These are phyloP conservation scores for Elsinoe arachidis DNA, from an alignment of 2,329 filamentous ascomycete species.

Conservation along the genomic window DNA sequence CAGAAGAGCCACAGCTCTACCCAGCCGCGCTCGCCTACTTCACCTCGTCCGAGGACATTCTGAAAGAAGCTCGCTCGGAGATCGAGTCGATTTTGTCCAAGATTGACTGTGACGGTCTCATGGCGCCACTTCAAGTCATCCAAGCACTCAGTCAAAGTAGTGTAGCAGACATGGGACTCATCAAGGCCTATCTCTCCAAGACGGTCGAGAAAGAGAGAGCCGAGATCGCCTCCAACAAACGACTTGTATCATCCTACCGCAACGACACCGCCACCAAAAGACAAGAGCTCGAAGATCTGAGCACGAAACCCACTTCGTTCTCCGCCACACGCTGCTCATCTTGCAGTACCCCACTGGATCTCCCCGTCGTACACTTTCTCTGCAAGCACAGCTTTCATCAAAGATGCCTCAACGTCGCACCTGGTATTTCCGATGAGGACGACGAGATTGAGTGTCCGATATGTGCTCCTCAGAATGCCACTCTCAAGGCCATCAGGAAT, in stretches of 20 bases:
- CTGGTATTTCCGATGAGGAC: slow-evolving; percentile 41
- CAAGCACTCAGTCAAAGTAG: slow-evolving; percentile 73
- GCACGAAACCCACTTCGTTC: slow-evolving; percentile 76
- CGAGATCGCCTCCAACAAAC: slow-evolving; percentile 73
- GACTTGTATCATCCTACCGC: slow-evolving; percentile 74
- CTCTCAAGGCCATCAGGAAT: slow-evolving; percentile 75
- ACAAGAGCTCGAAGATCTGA: slow-evolving; percentile 67
- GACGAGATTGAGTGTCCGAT: slow-evolving; percentile 72
- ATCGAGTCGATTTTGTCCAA: slow-evolving; percentile 69
- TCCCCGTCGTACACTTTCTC: slow-evolving; percentile 89
- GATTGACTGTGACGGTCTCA: slow-evolving; percentile 82
- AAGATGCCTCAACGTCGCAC: slow-evolving; percentile 61
- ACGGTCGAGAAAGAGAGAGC: slow-evolving; percentile 83
- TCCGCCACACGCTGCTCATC: slow-evolving; percentile 80
- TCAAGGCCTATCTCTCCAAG: slow-evolving; percentile 82
- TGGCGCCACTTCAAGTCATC: slow-evolving; percentile 94
- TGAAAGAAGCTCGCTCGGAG: slow-evolving; percentile 81
- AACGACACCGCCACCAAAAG: slow-evolving; percentile 73
- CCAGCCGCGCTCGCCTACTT: slow-evolving; percentile 89
- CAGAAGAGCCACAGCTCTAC: slow-evolving; percentile 84
- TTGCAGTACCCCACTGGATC: slow-evolving; percentile 68
- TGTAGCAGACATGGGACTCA: slow-evolving; percentile 94
- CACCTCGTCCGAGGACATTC: slow-evolving; percentile 69
- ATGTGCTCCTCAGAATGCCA: slow-evolving; percentile 75
- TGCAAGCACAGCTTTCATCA: slow-evolving; percentile 98